phyloP scores from a whole-genome alignment of 2,329 filamentous ascomycete genomes.

The Acrocalymma vagum region DNA sequence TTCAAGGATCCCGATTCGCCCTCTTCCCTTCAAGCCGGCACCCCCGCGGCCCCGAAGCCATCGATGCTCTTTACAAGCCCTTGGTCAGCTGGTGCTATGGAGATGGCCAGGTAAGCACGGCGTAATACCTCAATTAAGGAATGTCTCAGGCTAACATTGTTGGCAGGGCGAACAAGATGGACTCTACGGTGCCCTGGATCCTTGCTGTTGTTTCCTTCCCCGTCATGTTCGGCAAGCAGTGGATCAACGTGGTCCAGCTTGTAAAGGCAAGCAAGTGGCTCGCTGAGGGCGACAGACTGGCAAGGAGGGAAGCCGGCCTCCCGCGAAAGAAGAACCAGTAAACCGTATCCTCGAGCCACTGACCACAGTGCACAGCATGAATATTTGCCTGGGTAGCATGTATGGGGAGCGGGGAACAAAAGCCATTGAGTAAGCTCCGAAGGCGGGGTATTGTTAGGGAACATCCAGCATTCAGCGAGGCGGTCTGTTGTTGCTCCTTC shows the following conservation, averaged over 20 bases:
- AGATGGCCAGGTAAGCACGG: conserved; percentile 72
- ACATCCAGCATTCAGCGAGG: too few relatives aligned
- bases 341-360: too few relatives aligned
- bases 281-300: conserved; percentile 84
- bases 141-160: conserved; percentile 2
- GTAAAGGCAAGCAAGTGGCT: conserved; percentile 92
- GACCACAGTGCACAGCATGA: too few relatives aligned
- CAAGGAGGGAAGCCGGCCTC: conserved; percentile 58
- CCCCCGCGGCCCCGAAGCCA: conserved; percentile 73
- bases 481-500: too few relatives aligned
- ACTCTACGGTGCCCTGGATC: conserved; percentile 73
- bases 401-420: too few relatives aligned
- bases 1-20: conserved; percentile 68
- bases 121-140: not conserved
- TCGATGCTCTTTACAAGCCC: conserved; percentile 84
- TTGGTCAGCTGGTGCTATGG: conserved; percentile 90
- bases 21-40: conserved; percentile 64
- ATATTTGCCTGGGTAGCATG: too few relatives aligned
- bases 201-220: conserved; percentile 82
- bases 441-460: too few relatives aligned
- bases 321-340: conserved; percentile 45
- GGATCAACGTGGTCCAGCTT: conserved; percentile 93
- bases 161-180: conserved; percentile 80
- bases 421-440: too few relatives aligned
- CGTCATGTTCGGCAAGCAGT: conserved; percentile 90